Evolutionary conservation across 306 rosid genomes (phyloP).

Genomic region (Cajanus cajan): DNA sequence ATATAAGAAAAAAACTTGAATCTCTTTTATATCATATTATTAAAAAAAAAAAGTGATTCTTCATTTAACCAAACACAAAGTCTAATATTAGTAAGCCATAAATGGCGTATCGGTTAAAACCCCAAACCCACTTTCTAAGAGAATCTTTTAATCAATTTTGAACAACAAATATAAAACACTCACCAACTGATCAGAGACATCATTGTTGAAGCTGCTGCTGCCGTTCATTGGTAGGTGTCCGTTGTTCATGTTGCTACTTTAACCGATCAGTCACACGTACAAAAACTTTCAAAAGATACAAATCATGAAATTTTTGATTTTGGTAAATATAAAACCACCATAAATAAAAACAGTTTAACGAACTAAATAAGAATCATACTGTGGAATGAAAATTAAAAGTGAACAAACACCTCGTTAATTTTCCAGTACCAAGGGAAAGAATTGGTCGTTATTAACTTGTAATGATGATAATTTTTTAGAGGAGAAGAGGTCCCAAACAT

Average conservation of each 20-base stretch:
- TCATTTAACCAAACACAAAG: too few species aligned
- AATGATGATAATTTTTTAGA: too few species aligned
- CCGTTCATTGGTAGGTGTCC: constrained; percentile 49
- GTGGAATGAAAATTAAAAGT: constrained; percentile 14
- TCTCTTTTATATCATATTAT: too few species aligned
- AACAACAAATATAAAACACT: constrained; percentile 39
- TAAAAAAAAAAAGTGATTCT: too few species aligned
- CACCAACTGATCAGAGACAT: constrained; percentile 77
- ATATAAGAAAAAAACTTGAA: too few species aligned
- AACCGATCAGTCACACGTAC: constrained; percentile 59
- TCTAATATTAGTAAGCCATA: too few species aligned
- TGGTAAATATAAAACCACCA: neutral
- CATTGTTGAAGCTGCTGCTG: constrained; percentile 85
- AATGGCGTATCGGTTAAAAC: too few species aligned
- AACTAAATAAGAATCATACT: constrained; percentile 6
- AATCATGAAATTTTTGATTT: neutral
- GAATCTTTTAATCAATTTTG: constrained; percentile 41
- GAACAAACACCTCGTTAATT: constrained; percentile 49
- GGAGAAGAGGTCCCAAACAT: too few species aligned
- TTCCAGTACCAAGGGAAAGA: too few species aligned
- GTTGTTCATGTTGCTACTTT: constrained; percentile 70
- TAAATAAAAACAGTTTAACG: neutral
- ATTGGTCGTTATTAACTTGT: too few species aligned
- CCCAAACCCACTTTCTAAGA: too few species aligned
- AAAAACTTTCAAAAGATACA: constrained; percentile 27